phyloP scores from a whole-genome alignment of 768 basidiomycete genomes.

The Termitomyces sp. region DNA sequence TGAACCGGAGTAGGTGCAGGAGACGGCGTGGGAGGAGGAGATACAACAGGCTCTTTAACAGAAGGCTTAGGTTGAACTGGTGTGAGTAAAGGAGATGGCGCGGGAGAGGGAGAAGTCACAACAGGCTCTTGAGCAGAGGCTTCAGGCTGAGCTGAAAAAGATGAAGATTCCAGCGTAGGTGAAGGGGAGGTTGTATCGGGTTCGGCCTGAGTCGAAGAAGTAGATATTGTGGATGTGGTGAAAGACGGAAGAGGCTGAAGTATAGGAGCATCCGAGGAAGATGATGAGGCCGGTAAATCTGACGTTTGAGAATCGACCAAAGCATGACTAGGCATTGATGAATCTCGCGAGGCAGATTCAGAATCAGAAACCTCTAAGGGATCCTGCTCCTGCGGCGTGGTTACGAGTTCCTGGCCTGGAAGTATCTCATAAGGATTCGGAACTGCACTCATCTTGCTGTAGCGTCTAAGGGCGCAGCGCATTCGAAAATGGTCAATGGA shows the following conservation, averaged over 20 bases:
- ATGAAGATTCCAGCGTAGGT: background rate
- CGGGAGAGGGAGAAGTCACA: background rate
- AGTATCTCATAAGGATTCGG: conserved; percentile 25
- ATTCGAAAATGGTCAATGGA: conserved; percentile 25
- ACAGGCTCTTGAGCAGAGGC: background rate
- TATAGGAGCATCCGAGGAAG: background rate
- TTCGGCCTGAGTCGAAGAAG: background rate
- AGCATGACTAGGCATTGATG: conserved; percentile 8
- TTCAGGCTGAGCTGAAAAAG: background rate
- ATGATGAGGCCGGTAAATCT: background rate
- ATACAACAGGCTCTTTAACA: background rate
- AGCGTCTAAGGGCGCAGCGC: conserved; percentile 24
- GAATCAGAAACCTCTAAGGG: conserved; percentile 7
- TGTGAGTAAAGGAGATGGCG: background rate
- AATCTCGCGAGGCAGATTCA: conserved; percentile 6
- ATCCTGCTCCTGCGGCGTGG: conserved; percentile 12
- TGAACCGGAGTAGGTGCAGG: background rate
- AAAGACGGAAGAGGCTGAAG: background rate
- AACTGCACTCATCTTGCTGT: conserved; percentile 12
- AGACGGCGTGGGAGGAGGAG: background rate
- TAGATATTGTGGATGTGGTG: background rate
- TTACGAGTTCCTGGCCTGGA: background rate
- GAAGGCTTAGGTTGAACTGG: background rate
- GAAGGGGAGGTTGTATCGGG: background rate
- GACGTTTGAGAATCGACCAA: background rate